phyloP scores from a whole-genome alignment of 306 rosid species.

The Cucurbita pepo region DNA sequence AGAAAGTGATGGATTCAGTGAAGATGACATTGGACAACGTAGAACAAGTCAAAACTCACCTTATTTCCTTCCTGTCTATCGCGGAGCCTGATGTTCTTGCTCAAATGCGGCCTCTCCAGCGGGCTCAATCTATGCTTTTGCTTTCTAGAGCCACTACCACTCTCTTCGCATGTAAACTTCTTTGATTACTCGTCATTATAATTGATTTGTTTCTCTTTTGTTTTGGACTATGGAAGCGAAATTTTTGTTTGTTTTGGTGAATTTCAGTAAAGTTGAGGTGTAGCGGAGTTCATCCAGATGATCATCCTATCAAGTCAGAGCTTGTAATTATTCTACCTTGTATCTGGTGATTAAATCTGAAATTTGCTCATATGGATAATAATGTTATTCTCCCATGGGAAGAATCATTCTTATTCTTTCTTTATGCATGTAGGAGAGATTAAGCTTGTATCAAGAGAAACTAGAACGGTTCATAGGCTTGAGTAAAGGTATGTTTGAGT shows the following conservation, averaged over 20 bases:
- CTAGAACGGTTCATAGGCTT: slow-evolving; percentile 33
- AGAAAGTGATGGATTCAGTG: slow-evolving; percentile 44
- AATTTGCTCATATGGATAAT: not conserved
- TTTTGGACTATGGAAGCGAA: not conserved
- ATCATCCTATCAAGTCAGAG: slow-evolving; percentile 67
- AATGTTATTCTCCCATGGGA: not conserved
- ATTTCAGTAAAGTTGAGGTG: slow-evolving; percentile 73
- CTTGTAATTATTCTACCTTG: slow-evolving; percentile 40
- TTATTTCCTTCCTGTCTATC: slow-evolving; percentile 35
- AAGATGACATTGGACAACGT: slow-evolving; percentile 34
- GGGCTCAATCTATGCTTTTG: slow-evolving; percentile 60
- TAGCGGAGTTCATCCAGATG: slow-evolving; percentile 55
- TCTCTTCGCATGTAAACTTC: slow-evolving; percentile 36
- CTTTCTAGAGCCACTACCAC: slow-evolving; percentile 53
- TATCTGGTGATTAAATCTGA: not conserved
- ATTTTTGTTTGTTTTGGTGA: slow-evolving; percentile 3
- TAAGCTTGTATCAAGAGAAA: slow-evolving; percentile 52
- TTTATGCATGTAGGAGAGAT: slow-evolving; percentile 43
- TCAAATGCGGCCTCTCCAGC: slow-evolving; percentile 61
- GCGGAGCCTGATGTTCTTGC: slow-evolving; percentile 47
- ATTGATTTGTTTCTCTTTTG: not conserved
- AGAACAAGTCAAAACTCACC: slow-evolving; percentile 28
- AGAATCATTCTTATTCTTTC: not conserved
- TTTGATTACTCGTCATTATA: not conserved
- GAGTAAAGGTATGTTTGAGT: slow-evolving; percentile 42